phyloP scores from a whole-genome alignment of 768 basidiomycete genomes.

The Boletus patriciae region DNA sequence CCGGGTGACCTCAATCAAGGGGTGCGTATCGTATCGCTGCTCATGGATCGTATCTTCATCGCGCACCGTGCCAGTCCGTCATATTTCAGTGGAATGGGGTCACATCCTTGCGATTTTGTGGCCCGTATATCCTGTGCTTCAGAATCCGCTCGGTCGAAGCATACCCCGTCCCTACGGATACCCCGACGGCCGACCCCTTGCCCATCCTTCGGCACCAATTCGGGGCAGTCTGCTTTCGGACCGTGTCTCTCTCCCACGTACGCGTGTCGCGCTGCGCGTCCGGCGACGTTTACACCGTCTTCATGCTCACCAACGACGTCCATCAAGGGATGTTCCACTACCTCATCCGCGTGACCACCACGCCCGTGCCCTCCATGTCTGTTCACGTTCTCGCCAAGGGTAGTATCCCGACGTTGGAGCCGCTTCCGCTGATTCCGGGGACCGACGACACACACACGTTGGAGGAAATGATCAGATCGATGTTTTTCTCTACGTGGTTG shows the following conservation, averaged over 20 bases:
- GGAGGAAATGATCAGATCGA: neutral
- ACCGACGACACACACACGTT: neutral
- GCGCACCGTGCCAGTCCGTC: no score
- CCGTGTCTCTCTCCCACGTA: constrained; percentile 42
- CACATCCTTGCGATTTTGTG: constrained; percentile 45
- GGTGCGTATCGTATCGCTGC: constrained; percentile 24
- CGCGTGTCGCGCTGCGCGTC: constrained; percentile 29
- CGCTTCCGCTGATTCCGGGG: neutral
- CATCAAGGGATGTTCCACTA: constrained; percentile 54
- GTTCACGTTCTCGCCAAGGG: constrained; percentile 39
- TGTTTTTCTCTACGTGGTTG: constrained; percentile 18
- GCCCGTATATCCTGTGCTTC: constrained; percentile 51
- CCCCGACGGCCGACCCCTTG: neutral
- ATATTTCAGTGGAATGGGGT: constrained; percentile 41
- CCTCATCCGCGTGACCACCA: constrained; percentile 33
- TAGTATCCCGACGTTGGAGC: neutral
- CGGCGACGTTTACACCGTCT: constrained; percentile 39
- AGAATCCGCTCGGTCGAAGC: constrained; percentile 53
- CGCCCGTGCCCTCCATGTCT: constrained; percentile 34
- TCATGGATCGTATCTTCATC: neutral
- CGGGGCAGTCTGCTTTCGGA: constrained; percentile 39
- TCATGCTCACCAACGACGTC: constrained; percentile 44
- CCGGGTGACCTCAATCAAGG: constrained; percentile 31
- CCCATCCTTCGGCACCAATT: constrained; percentile 26
- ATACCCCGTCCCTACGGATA: constrained; percentile 21